Base-by-base conservation (phyloP, 441 rosid genomes). In the Populus tomentosa region DNA sequence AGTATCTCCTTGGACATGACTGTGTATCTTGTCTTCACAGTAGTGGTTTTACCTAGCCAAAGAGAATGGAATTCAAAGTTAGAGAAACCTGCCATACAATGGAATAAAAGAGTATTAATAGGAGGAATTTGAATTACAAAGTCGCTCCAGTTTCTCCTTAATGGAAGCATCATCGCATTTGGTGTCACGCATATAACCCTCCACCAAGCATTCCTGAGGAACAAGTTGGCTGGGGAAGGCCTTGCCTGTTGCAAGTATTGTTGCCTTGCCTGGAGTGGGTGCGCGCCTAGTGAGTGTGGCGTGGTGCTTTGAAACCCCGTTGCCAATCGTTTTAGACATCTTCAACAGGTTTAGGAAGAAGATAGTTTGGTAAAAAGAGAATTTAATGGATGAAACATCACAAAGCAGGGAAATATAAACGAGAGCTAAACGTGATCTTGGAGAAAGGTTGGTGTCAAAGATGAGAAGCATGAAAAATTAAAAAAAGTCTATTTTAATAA, bases 1-100 rank as follows among this genome's bases (percentile, higher is more conserved):
- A 94, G 85, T 61, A 93, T 87, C 85, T 93, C 99, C 78, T 85
- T 87, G 7, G 92, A 90, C 92, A 93, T 86, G 74, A 95, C 99
- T 0, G 96, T 95, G 89, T 90, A 95, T 62, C 97, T 88, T 20
- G 94, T 93, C 90, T 93, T 92, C 87, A 95, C 98, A 0, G 99
- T 95, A 11, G 99, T 93, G 46, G 89, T 90, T 88, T 92, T 93
- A 80, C 98, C 97, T 95, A 71, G 40, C 75, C 82, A 79, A 76
- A 82, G 16, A 40, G 18, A 74, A 5, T 63, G 3, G 1, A 64
- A 73, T 59, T 9, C n/a, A 14, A 71, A n/a, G 38, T 38, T 66
- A 16, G 66, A 4, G 7, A 63, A 10, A 21, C 64, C 62, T 66
- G 64, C 21, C 30, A 42, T 24, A 11, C 3, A 26, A 24, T 69